Evolutionary conservation across 2,329 filamentous ascomycete genomes (phyloP).

Genomic region (Trichoderma sp.): DNA sequence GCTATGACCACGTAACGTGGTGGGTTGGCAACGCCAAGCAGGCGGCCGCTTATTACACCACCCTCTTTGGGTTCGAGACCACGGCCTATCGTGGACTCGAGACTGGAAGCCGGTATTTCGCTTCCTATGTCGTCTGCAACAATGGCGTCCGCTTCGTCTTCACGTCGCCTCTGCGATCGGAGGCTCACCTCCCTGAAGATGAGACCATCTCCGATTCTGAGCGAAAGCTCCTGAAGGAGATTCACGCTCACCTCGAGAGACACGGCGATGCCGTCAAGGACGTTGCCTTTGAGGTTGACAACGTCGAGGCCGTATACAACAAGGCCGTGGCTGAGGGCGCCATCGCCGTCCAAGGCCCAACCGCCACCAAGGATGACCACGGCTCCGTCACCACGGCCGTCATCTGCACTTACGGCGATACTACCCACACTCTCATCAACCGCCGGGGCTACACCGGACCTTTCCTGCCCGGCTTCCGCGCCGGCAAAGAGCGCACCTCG

Average conservation of each 20-base stretch:
- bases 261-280: conserved; percentile 96
- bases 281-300: conserved; percentile 91
- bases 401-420: conserved; percentile 91
- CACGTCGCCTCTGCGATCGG: conserved; percentile 72
- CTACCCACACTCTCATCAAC: conserved; percentile 86
- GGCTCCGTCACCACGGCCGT: conserved; percentile 72
- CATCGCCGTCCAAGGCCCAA: conserved; percentile 60
- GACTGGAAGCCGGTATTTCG: conserved; percentile 76
- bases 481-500: conserved; percentile 42
- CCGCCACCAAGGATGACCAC: conserved; percentile 50
- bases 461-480: conserved; percentile 81
- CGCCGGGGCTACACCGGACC: conserved; percentile 65
- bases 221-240: conserved; percentile 63
- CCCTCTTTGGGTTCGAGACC: conserved; percentile 79
- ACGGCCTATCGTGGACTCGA: conserved; percentile 86
- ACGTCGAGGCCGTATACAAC: conserved; percentile 74
- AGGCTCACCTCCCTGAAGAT: conserved; percentile 51
- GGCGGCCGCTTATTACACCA: conserved; percentile 83
- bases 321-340: conserved; percentile 67
- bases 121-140: conserved; percentile 81
- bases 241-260: conserved; percentile 77
- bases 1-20: conserved; percentile 93
- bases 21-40: conserved; percentile 97
- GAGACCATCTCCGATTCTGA: conserved; percentile 64
- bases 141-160: conserved; percentile 77